Percentiles rank a stretch among this genome's conserved stretches.
These are phyloP conservation scores for Candida tropicalis DNA, from an alignment of 1,139 yeast genomes.

Conservation along the genomic window DNA sequence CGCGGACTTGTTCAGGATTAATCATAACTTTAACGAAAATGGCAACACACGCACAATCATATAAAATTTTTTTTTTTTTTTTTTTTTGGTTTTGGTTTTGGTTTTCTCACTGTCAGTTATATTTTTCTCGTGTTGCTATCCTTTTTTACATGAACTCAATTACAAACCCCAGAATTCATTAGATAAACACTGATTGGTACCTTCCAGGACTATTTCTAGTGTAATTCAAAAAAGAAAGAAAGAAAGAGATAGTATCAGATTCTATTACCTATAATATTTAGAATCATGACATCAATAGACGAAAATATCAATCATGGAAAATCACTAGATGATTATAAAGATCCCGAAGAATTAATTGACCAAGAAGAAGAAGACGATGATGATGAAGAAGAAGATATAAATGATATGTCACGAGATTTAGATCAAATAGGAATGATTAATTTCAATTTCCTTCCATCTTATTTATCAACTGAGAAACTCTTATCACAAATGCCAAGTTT, in stretches of 20 bases:
- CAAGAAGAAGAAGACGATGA: conserved; percentile 1
- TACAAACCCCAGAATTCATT: neutral
- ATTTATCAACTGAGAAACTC: conserved; percentile 17
- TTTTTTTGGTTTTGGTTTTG: no score
- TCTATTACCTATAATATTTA: no score
- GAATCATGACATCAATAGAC: conserved; percentile 1
- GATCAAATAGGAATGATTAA: conserved; percentile 49
- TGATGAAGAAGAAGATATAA: conserved; percentile 20
- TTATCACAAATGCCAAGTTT: conserved; percentile 26
- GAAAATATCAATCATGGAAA: neutral
- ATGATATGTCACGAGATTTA: conserved; percentile 43
- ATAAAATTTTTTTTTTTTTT: no score
- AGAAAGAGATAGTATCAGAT: neutral
- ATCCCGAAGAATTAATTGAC: neutral
- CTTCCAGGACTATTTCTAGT: no score
- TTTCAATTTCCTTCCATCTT: conserved; percentile 18
- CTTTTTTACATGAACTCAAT: no score
- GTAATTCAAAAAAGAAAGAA: neutral
- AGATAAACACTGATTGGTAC: neutral
- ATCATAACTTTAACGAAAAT: no score
- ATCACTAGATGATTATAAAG: neutral
- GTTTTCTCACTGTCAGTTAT: no score
- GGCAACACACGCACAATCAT: no score
- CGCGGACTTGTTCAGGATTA: no score
- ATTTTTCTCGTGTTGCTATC: no score